Percentiles rank a stretch among this genome's conserved stretches.
Evolutionary conservation across 2,329 filamentous ascomycete genomes (phyloP).

Genomic region (Davidsoniella virescens): DNA sequence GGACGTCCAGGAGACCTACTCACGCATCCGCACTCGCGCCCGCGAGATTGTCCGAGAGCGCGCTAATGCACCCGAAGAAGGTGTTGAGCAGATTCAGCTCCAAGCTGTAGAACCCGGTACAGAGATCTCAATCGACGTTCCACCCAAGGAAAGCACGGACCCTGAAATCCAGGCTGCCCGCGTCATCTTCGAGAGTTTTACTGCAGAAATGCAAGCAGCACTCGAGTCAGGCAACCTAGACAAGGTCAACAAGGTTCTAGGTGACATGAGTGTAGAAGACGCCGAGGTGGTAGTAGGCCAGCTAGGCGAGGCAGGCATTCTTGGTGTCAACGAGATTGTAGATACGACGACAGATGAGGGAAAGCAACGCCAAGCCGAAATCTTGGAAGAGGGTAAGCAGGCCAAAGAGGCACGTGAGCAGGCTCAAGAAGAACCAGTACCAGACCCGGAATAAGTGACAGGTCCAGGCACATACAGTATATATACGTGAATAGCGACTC

Average conservation of each 20-base stretch:
- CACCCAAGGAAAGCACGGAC: constrained; percentile 50
- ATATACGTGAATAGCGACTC: too few relatives aligned
- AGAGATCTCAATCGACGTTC: constrained; percentile 75
- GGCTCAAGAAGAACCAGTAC: background rate
- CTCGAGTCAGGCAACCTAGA: constrained; percentile 81
- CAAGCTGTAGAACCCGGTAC: constrained; percentile 91
- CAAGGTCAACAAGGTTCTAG: constrained; percentile 40
- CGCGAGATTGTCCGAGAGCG: constrained; percentile 48
- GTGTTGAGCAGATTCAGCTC: constrained; percentile 90
- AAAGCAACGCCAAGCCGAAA: constrained; percentile 56
- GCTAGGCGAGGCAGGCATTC: constrained; percentile 67
- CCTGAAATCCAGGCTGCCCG: constrained; percentile 47
- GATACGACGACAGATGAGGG: constrained; percentile 87
- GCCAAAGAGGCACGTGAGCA: constrained; percentile 10
- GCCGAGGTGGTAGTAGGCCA: constrained; percentile 73
- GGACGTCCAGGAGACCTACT: constrained; percentile 80
- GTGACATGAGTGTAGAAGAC: constrained; percentile 75
- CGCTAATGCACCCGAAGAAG: constrained; percentile 34
- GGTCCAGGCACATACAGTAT: background rate
- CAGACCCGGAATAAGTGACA: constrained; percentile 12
- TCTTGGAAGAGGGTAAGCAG: constrained; percentile 38
- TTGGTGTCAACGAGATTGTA: constrained; percentile 83
- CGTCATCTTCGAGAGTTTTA: constrained; percentile 69
- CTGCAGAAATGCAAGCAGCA: constrained; percentile 63
- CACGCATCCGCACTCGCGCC: constrained; percentile 61